phyloP scores from a whole-genome alignment of 2,329 filamentous ascomycete species.

The Passalora sequoiae region DNA sequence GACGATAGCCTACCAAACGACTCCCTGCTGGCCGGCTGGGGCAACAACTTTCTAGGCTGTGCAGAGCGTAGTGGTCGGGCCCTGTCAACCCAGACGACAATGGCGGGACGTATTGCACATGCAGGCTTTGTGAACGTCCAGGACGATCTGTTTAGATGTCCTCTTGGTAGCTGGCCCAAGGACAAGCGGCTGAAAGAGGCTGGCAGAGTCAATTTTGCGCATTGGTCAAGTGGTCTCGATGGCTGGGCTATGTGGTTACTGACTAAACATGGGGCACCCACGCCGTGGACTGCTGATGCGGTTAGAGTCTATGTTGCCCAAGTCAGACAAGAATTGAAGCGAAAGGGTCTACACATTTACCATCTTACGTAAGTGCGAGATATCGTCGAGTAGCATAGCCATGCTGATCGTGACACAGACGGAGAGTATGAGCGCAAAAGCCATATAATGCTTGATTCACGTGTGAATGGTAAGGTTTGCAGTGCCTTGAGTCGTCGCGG shows the following conservation, averaged over 20 bases:
- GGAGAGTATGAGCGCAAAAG: conserved; percentile 15
- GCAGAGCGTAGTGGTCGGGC: conserved; percentile 10
- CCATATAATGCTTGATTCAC: conserved; percentile 1
- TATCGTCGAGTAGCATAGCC: neutral
- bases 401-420: conserved; percentile 3
- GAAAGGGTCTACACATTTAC: conserved; percentile 12
- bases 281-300: conserved; percentile 40
- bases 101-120: conserved; percentile 8
- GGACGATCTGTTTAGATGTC: conserved; percentile 38
- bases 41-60: conserved; percentile 15
- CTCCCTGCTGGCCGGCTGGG: conserved; percentile 28
- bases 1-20: conserved; percentile 31
- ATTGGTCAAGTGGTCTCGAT: conserved; percentile 38
- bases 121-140: conserved; percentile 29
- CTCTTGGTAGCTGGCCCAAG: conserved; percentile 38
- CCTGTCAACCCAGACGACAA: conserved; percentile 12
- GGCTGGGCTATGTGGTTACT: conserved; percentile 39
- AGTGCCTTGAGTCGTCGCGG: too few species aligned
- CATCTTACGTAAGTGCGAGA: conserved; percentile 11
- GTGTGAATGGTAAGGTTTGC: too few species aligned
- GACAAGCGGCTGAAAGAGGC: conserved; percentile 36
- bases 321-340: conserved; percentile 31
- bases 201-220: conserved; percentile 34
- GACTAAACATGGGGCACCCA: conserved; percentile 27
- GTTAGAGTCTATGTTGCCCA: conserved; percentile 42